Evolutionary conservation across 371 early-diverging fungal species (phyloP).

Genomic region (Blakeslea trispora): DNA sequence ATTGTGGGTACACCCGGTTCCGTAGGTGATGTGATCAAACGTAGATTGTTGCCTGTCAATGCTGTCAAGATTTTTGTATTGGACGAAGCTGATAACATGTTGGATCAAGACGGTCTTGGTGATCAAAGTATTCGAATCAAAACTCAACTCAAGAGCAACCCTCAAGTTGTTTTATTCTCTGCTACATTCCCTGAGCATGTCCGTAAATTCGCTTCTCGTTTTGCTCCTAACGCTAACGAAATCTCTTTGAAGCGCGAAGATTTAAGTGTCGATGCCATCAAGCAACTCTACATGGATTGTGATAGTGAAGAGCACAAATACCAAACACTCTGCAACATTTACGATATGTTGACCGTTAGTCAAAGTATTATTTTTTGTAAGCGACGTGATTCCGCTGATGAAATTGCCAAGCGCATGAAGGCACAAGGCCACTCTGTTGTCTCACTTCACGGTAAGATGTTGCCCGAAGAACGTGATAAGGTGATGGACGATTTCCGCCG

Average conservation of each 20-base stretch:
- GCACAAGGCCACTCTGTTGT: conserved; percentile 84
- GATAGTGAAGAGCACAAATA: conserved; percentile 76
- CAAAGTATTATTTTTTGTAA: conserved; percentile 98
- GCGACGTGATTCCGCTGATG: conserved; percentile 83
- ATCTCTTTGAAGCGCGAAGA: conserved; percentile 88
- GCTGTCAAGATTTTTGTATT: conserved; percentile 81
- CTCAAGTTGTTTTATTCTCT: conserved; percentile 93
- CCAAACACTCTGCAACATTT: conserved; percentile 82
- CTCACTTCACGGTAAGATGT: conserved; percentile 89
- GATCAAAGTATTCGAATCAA: conserved; percentile 85
- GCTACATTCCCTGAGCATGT: conserved; percentile 94
- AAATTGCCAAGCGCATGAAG: conserved; percentile 74
- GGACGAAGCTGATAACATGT: conserved; percentile 96
- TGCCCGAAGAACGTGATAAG: conserved; percentile 82
- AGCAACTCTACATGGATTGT: conserved; percentile 97
- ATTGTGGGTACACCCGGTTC: conserved; percentile 98
- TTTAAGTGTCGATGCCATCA: conserved; percentile 93
- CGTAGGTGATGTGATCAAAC: conserved; percentile 73
- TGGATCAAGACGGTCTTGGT: conserved; percentile 85
- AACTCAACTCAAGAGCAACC: conserved; percentile 61
- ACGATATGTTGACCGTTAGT: conserved; percentile 90
- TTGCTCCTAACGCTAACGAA: conserved; percentile 86
- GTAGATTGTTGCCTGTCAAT: conserved; percentile 59
- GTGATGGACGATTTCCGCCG: conserved; percentile 94
- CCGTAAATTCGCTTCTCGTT: conserved; percentile 72